These are phyloP conservation scores for Rubia balearica DNA, from an alignment of 305 asterid genomes.

Conservation along the genomic window DNA sequence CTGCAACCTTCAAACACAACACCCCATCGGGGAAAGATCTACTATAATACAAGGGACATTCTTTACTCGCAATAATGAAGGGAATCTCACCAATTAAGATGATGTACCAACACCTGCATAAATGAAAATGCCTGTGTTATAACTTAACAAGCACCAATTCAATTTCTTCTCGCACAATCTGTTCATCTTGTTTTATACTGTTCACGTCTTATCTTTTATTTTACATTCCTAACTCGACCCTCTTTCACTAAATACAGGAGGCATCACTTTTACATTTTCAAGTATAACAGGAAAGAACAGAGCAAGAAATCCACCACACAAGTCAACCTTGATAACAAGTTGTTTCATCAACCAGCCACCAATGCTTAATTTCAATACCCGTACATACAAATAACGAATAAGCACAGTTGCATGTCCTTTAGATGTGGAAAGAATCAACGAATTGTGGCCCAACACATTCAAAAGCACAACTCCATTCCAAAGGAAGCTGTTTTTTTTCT, in stretches of 20 bases:
- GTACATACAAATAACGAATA: not conserved
- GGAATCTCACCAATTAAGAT: not conserved
- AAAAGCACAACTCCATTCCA: no score
- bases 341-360: not conserved
- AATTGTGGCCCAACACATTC: no score
- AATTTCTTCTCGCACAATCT: not conserved
- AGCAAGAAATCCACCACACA: not conserved
- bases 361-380: not conserved
- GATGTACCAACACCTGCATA: conserved; percentile 2
- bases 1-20: not conserved
- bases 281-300: not conserved
- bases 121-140: not conserved
- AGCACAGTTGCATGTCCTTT: not conserved
- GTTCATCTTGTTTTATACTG: not conserved
- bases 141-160: not conserved
- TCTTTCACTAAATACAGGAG: not conserved
- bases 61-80: not conserved
- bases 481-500: no score
- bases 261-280: not conserved
- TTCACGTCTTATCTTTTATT: not conserved
- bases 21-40: not conserved
- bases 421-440: no score
- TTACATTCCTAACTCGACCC: no score
- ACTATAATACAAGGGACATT: not conserved
- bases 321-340: not conserved